A percentile compares a stretch with the other conserved stretches of the same genome.
Conservation (phyloP, 1,284 basidiomycete genomes). For the Hortiboletus rubellus region DNA sequence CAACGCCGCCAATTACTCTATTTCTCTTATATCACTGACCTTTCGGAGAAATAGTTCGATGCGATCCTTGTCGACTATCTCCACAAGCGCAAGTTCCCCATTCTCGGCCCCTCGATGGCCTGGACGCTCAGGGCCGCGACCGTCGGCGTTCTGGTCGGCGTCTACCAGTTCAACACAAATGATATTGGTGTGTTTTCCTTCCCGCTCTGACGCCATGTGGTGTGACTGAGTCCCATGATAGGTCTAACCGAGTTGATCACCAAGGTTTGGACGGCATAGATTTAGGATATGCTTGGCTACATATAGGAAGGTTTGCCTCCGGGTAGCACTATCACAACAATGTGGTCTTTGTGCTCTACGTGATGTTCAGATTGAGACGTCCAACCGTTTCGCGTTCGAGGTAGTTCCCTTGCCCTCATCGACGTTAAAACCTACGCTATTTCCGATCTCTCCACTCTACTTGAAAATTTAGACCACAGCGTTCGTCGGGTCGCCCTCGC, state of each 20-base stretch:
- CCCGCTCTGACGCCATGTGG: conserved; percentile 4
- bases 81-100: conserved; percentile 91
- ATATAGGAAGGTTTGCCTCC: not conserved
- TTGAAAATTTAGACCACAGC: no score
- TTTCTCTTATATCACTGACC: not conserved
- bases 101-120: conserved; percentile 63
- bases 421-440: no score
- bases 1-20: not conserved
- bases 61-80: conserved; percentile 83
- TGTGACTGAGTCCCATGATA: conserved; percentile 28
- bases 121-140: conserved; percentile 84
- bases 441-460: no score
- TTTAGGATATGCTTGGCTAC: not conserved
- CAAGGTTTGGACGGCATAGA: conserved; percentile 63
- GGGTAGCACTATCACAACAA: not conserved
- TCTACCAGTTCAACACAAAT: conserved; percentile 98
- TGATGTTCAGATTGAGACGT: no score
- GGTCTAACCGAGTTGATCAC: conserved; percentile 73
- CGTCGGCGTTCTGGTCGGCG: conserved; percentile 82
- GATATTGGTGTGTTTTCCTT: conserved; percentile 75
- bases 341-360: no score
- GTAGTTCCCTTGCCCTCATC: no score
- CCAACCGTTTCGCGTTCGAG: no score
- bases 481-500: no score
- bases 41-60: conserved; percentile 58